phyloP scores from a whole-genome alignment of 495 filamentous ascomycete genomes.

The Pyrenopolyporus hunteri region DNA sequence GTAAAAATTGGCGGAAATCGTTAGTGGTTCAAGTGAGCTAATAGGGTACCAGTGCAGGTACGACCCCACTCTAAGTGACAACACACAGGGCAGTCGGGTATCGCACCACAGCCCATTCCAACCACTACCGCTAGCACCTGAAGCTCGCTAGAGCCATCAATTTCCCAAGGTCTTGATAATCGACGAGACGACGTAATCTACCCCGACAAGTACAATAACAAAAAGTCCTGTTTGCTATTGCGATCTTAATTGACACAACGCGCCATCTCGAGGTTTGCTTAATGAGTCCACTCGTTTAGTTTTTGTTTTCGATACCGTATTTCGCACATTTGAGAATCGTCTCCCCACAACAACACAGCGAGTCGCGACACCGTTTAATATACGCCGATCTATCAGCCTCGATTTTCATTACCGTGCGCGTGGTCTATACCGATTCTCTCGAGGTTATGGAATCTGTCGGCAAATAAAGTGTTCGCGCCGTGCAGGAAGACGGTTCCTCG shows the following conservation, averaged over 20 bases:
- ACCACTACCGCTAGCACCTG: conserved; percentile 7
- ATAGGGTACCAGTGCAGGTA: conserved; percentile 36
- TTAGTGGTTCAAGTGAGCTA: conserved; percentile 25
- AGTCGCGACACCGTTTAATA: conserved; percentile 22
- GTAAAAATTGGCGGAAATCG: conserved; percentile 32
- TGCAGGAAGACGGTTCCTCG: conserved; percentile 24
- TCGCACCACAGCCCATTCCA: conserved; percentile 29
- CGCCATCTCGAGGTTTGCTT: conserved; percentile 9
- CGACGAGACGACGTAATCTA: conserved; percentile 21
- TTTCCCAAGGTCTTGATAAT: conserved; percentile 24
- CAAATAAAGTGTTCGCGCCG: conserved; percentile 24
- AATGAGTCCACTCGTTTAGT: conserved; percentile 34
- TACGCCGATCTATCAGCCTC: neutral
- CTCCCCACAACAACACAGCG: conserved; percentile 2
- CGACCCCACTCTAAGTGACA: conserved; percentile 31
- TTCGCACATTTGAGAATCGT: conserved; percentile 1
- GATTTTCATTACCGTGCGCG: neutral
- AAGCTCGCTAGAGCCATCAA: conserved; percentile 18
- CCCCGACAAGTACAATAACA: conserved; percentile 20
- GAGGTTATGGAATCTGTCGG: conserved; percentile 34
- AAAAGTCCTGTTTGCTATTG: conserved; percentile 11
- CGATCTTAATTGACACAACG: conserved; percentile 8
- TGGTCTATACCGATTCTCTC: conserved; percentile 6
- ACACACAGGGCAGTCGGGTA: conserved; percentile 27
- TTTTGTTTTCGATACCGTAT: conserved; percentile 11